Evolutionary conservation across 495 filamentous ascomycete genomes (phyloP).

Genomic region (Evernia prunastri): DNA sequence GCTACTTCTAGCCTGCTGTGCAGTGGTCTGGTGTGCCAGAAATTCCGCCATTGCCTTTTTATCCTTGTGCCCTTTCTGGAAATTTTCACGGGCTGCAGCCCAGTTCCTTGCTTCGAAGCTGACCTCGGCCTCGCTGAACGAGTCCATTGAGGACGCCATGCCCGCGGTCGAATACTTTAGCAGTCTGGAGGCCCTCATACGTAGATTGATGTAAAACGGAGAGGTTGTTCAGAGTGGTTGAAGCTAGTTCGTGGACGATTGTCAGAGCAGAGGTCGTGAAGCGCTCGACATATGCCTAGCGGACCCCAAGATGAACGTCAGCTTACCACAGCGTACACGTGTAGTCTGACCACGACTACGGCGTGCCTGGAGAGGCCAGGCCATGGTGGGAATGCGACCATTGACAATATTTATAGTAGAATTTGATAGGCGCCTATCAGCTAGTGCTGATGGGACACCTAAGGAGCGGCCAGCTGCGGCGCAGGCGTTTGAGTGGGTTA

Average conservation of each 20-base stretch:
- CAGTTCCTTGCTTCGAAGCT: constrained; percentile 7
- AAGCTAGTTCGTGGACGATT: background rate
- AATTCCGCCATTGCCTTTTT: constrained; percentile 3
- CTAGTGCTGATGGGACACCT: background rate
- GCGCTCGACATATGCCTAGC: background rate
- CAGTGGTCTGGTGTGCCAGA: constrained; percentile 1
- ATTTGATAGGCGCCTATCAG: background rate
- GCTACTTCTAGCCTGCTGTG: background rate
- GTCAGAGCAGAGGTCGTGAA: background rate
- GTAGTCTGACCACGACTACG: background rate
- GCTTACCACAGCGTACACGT: background rate
- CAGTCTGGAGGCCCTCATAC: background rate
- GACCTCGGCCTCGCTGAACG: constrained; percentile 4
- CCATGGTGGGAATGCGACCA: background rate
- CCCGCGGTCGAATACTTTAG: background rate
- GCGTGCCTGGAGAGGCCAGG: background rate
- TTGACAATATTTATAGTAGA: background rate
- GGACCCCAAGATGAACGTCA: background rate
- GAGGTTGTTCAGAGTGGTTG: background rate
- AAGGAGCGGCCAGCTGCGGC: background rate
- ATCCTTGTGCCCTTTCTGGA: constrained; percentile 6
- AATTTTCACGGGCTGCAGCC: constrained; percentile 3
- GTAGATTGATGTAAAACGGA: background rate
- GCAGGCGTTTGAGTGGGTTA: background rate
- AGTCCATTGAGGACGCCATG: constrained; percentile 8